Evolutionary conservation across 2,329 filamentous ascomycete genomes (phyloP).

Genomic region (Calonectria naviculata): DNA sequence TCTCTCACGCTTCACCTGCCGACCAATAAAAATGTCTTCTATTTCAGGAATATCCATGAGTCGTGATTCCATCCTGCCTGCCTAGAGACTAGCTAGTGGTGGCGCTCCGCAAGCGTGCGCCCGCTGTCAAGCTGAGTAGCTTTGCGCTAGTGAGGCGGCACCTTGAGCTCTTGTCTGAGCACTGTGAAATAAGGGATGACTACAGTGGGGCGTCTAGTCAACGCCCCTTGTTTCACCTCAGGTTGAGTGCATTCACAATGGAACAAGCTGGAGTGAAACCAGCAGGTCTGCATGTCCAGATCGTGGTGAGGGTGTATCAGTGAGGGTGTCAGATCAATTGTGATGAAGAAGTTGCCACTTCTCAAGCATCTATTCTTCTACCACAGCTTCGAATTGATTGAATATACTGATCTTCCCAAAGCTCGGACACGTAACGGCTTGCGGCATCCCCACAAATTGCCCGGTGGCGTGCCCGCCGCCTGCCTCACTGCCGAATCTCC

Average conservation of each 20-base stretch:
- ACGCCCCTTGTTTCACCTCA: background rate
- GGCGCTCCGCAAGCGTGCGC: background rate
- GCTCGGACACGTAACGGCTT: background rate
- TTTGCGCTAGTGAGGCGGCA: background rate
- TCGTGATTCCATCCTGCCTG: too few relatives aligned
- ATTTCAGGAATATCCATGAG: too few relatives aligned
- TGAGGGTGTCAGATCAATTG: background rate
- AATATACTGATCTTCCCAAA: background rate
- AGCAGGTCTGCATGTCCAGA: background rate
- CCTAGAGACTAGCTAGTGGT: too few relatives aligned
- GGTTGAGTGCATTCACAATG: background rate
- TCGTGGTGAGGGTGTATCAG: background rate
- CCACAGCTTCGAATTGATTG: background rate
- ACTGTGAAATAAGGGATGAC: background rate
- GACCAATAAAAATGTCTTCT: too few relatives aligned
- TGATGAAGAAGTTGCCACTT: background rate
- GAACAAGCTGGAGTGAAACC: background rate
- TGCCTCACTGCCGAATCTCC: background rate
- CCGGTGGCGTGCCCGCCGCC: background rate
- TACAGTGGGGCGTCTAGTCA: background rate
- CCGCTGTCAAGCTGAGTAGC: background rate
- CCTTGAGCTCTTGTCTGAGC: background rate
- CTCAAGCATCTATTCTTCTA: background rate
- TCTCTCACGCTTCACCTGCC: too few relatives aligned
- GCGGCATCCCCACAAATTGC: background rate